Percentiles rank a stretch among this genome's conserved stretches.
Evolutionary conservation across 768 basidiomycete genomes (phyloP).

Genomic region (Terana coerulea): DNA sequence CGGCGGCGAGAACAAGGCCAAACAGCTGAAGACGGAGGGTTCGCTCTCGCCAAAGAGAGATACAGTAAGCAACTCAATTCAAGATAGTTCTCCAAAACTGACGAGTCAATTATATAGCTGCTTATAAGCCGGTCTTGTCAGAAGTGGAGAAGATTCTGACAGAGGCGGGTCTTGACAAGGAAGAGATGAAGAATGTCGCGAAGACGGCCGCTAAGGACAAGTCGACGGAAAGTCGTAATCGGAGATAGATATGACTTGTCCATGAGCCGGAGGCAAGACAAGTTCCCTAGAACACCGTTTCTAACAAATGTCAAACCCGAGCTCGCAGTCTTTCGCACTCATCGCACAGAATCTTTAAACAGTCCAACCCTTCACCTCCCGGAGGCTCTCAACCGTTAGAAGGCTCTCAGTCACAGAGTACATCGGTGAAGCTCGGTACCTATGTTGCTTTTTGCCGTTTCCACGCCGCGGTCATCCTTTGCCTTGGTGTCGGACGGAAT

Average conservation of each 20-base stretch:
- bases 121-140: slow-evolving; percentile 76
- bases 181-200: slow-evolving; percentile 66
- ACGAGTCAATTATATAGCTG: slow-evolving; percentile 36
- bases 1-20: slow-evolving; percentile 73
- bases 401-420: no score
- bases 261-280: no score
- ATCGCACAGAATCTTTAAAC: no score
- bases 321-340: no score
- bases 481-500: background rate
- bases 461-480: background rate
- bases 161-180: slow-evolving; percentile 82
- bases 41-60: slow-evolving; percentile 66
- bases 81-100: background rate
- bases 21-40: slow-evolving; percentile 71
- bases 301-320: no score
- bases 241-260: no score
- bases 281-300: no score
- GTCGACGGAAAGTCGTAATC: slow-evolving; percentile 47
- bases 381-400: no score
- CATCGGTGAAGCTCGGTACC: no score
- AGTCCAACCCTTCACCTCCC: no score
- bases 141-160: slow-evolving; percentile 81
- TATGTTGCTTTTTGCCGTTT: background rate
- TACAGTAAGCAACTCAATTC: slow-evolving; percentile 53
- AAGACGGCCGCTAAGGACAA: slow-evolving; percentile 36